A percentile compares a stretch with the other conserved stretches of the same genome.
These are phyloP conservation scores for Hordeum pubiflorum DNA, from an alignment of 202 grass and related monocot genomes.

Conservation along the genomic window DNA sequence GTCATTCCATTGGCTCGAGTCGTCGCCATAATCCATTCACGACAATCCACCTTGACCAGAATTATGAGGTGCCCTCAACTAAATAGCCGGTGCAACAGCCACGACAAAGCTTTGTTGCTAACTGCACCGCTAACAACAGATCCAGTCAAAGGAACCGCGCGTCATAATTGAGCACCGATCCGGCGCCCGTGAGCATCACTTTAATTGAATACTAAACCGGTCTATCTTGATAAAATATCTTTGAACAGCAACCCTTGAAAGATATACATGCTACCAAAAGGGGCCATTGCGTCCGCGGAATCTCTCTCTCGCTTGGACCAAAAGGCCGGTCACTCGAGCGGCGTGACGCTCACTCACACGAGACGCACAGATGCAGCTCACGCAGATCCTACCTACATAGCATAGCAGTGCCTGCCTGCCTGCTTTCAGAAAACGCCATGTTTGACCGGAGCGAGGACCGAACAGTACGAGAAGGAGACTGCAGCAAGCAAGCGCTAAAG, in stretches of 20 bases:
- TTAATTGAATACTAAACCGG: not conserved
- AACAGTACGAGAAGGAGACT: not conserved
- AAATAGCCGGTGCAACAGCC: not conserved
- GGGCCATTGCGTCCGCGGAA: not conserved
- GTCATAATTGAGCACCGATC: not conserved
- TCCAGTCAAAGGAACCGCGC: not conserved
- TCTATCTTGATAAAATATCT: not conserved
- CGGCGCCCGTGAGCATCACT: conserved; percentile 1
- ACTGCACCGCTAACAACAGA: not conserved
- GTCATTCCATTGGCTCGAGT: not conserved
- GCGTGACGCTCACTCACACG: not conserved
- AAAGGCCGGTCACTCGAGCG: not conserved
- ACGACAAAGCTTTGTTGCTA: not conserved
- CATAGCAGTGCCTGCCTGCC: not conserved
- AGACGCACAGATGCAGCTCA: not conserved
- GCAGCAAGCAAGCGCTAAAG: not conserved
- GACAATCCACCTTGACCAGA: not conserved
- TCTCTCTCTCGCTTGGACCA: not conserved
- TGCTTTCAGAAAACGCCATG: not conserved
- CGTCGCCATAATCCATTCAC: not conserved
- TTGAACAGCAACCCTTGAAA: not conserved
- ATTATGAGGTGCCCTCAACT: not conserved
- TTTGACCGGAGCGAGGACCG: conserved; percentile 26
- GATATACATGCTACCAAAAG: not conserved
- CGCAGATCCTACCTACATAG: not conserved